These are phyloP conservation scores for Rhodosporidiobolus odoratus DNA, from an alignment of 768 basidiomycete genomes.

Conservation along the genomic window DNA sequence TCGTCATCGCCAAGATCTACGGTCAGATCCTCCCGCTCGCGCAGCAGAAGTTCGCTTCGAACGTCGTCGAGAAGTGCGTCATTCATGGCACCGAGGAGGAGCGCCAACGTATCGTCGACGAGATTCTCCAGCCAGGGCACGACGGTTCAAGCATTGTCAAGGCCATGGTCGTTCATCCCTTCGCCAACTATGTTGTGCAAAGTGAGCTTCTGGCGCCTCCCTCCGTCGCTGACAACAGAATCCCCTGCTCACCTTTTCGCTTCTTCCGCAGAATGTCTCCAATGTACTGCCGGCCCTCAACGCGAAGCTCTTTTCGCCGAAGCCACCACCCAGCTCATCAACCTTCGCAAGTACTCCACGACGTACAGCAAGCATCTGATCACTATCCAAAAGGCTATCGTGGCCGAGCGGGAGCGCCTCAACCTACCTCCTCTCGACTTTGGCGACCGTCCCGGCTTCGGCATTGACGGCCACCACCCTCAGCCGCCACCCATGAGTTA, in stretches of 20 bases:
- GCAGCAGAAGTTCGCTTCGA: conserved; percentile 57
- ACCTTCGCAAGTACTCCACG: conserved; percentile 62
- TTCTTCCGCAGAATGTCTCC: conserved; percentile 51
- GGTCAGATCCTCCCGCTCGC: conserved; percentile 75
- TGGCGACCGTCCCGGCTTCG: neutral
- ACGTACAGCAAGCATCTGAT: conserved; percentile 74
- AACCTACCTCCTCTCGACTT: conserved; percentile 6
- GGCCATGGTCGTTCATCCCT: conserved; percentile 82
- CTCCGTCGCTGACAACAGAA: too few relatives aligned
- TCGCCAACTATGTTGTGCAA: conserved; percentile 48
- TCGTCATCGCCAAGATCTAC: conserved; percentile 63
- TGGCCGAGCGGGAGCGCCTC: conserved; percentile 20
- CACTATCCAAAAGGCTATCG: conserved; percentile 29
- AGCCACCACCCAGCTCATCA: conserved; percentile 63
- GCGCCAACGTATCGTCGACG: conserved; percentile 67
- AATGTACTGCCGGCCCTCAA: conserved; percentile 66
- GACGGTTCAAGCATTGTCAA: conserved; percentile 61
- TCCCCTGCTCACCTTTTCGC: neutral
- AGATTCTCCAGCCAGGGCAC: conserved; percentile 63
- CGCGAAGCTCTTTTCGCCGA: conserved; percentile 59
- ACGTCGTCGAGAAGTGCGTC: conserved; percentile 55
- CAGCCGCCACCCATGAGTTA: too few relatives aligned
- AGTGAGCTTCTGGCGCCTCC: conserved; percentile 8
- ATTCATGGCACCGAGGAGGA: conserved; percentile 51
- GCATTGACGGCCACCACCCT: neutral